Conservation (phyloP, 2,329 filamentous ascomycete genomes). For the Pyricularia pennisetigena region DNA sequence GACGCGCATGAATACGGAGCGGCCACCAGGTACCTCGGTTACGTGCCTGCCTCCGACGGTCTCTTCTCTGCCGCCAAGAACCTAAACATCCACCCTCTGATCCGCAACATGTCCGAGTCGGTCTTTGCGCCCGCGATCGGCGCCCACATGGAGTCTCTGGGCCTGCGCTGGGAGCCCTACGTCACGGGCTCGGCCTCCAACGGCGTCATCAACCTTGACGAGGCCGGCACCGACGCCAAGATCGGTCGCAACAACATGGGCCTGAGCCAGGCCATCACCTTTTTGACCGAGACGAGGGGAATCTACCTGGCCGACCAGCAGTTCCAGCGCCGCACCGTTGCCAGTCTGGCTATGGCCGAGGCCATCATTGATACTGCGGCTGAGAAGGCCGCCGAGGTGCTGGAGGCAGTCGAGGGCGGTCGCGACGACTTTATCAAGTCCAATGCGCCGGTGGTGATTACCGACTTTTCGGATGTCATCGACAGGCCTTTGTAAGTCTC, state of each 20-base stretch:
- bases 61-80: constrained; percentile 3
- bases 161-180: constrained; percentile 5
- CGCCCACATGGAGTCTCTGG: not conserved
- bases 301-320: constrained; percentile 3
- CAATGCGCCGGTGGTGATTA: not conserved
- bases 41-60: not conserved
- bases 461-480: not conserved
- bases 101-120: constrained; percentile 4
- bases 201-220: not conserved
- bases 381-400: not conserved
- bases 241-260: constrained; percentile 1
- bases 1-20: constrained; percentile 3
- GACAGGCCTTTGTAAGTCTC: not conserved
- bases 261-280: constrained; percentile 2
- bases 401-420: not conserved
- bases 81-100: constrained; percentile 2
- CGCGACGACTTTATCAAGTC: not conserved
- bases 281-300: constrained; percentile 4
- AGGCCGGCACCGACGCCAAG: constrained; percentile 2
- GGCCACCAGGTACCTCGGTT: not conserved
- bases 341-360: constrained; percentile 2
- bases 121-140: constrained; percentile 1
- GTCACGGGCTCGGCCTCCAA: not conserved
- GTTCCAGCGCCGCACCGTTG: constrained; percentile 1
- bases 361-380: constrained; percentile 2